Percentiles rank a stretch among this genome's conserved stretches.
These are phyloP conservation scores for Pseudogymnoascus sp. DNA, from an alignment of 2,329 filamentous ascomycete species.

Conservation along the genomic window DNA sequence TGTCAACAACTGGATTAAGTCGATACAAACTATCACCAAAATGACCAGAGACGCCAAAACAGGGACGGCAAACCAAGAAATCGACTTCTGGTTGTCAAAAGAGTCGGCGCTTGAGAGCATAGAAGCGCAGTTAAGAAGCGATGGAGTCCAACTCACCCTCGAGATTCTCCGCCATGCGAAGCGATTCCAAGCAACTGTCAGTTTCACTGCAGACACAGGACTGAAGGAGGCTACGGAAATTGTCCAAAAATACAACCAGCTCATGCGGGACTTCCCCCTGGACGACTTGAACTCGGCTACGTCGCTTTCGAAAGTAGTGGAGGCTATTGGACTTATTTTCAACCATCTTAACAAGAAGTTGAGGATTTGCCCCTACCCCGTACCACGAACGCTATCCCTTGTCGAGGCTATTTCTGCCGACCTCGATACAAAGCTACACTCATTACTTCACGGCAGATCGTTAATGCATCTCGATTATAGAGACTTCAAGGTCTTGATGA, in stretches of 20 bases:
- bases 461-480: constrained; percentile 88
- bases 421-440: constrained; percentile 77
- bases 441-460: constrained; percentile 74
- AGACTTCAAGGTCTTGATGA: constrained; percentile 83
- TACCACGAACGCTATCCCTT: constrained; percentile 82
- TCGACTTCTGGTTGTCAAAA: constrained; percentile 99
- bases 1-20: constrained; percentile 98
- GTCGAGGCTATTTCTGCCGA: constrained; percentile 95
- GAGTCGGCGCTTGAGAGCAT: constrained; percentile 88
- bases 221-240: constrained; percentile 92
- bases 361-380: constrained; percentile 90
- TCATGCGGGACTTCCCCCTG: constrained; percentile 90
- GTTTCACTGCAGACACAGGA: constrained; percentile 91
- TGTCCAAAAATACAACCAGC: constrained; percentile 96
- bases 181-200: constrained; percentile 94
- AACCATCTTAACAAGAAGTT: constrained; percentile 95
- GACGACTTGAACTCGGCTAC: constrained; percentile 92
- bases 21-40: constrained; percentile 92
- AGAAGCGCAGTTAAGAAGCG: constrained; percentile 76
- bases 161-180: constrained; percentile 96
- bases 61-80: constrained; percentile 87
- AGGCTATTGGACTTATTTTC: constrained; percentile 85
- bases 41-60: constrained; percentile 73
- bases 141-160: constrained; percentile 83
- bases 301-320: constrained; percentile 77